Conservation (phyloP, 495 filamentous ascomycete species). For the Podospora pseudocomata region DNA sequence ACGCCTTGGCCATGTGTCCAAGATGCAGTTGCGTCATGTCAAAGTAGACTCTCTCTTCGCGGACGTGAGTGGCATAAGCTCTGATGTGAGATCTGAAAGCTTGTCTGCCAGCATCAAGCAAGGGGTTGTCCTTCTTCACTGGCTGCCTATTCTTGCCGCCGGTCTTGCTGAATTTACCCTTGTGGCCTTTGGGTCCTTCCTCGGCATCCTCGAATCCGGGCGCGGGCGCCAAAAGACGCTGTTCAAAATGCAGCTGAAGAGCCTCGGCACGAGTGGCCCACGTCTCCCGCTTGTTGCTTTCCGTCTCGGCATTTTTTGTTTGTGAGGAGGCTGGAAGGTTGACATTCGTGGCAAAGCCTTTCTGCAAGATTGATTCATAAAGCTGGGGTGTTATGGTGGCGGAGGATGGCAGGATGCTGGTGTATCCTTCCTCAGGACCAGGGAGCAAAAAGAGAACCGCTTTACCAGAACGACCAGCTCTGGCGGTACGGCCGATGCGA, state of each 20-base stretch:
- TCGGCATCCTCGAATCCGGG: constrained; percentile 11
- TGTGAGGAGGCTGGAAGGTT: constrained; percentile 31
- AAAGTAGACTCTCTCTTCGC: constrained; percentile 76
- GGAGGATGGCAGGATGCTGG: constrained; percentile 59
- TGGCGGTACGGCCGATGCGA: constrained; percentile 89
- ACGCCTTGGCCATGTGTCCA: constrained; percentile 91
- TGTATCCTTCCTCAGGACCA: constrained; percentile 85
- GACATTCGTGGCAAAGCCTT: constrained; percentile 48
- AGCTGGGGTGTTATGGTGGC: constrained; percentile 36
- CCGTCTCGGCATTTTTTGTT: constrained; percentile 3
- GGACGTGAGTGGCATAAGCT: constrained; percentile 90
- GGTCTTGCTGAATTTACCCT: constrained; percentile 24
- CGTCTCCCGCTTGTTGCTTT: constrained; percentile 31
- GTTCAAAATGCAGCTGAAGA: constrained; percentile 49
- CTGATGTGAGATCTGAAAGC: constrained; percentile 89
- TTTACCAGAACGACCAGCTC: constrained; percentile 84
- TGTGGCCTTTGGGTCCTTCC: constrained; percentile 15
- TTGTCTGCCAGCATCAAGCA: constrained; percentile 67
- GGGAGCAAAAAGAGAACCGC: constrained; percentile 86
- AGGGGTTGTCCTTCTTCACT: constrained; percentile 27
- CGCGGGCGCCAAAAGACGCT: constrained; percentile 39
- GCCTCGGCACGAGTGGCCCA: constrained; percentile 45
- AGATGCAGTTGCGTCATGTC: constrained; percentile 85
- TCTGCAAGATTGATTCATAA: constrained; percentile 51
- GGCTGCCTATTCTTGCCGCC: background rate